Conservation (phyloP, 1,284 basidiomycete genomes). For the Sporisorium sorghi region DNA sequence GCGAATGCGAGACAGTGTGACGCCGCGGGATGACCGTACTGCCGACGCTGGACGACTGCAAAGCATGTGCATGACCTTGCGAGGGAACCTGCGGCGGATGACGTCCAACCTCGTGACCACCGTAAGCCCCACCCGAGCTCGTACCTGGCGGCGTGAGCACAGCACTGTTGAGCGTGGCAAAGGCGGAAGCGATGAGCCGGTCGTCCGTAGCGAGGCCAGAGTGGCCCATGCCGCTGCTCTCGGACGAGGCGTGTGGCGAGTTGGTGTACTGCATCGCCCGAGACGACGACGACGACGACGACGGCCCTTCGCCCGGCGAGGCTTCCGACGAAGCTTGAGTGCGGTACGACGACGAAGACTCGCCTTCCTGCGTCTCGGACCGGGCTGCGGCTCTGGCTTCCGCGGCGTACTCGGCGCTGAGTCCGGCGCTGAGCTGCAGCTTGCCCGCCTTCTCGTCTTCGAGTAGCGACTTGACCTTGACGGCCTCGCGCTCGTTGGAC, state of each 20-base stretch:
- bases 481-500: slow-evolving; percentile 50
- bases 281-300: slow-evolving; percentile 33
- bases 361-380: slow-evolving; percentile 32
- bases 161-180: slow-evolving; percentile 48
- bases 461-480: slow-evolving; percentile 52
- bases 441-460: slow-evolving; percentile 52
- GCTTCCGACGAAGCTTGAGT: slow-evolving; percentile 3
- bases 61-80: slow-evolving; percentile 13
- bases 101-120: slow-evolving; percentile 15
- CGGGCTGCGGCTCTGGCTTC: slow-evolving; percentile 29
- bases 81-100: slow-evolving; percentile 25
- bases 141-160: slow-evolving; percentile 36
- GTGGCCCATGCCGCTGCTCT: slow-evolving; percentile 19
- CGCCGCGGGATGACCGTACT: slow-evolving; percentile 27
- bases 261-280: slow-evolving; percentile 19
- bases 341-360: slow-evolving; percentile 8
- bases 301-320: slow-evolving; percentile 5
- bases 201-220: slow-evolving; percentile 24
- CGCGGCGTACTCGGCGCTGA: slow-evolving; percentile 40
- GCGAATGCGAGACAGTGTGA: slow-evolving; percentile 45
- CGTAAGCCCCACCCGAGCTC: slow-evolving; percentile 17
- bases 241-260: slow-evolving; percentile 30
- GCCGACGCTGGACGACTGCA: slow-evolving; percentile 8
- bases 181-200: slow-evolving; percentile 44
- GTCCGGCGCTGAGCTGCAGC: slow-evolving; percentile 50